phyloP scores from a whole-genome alignment of 192 early-diverging fungal species.

The Backusella sp. region DNA sequence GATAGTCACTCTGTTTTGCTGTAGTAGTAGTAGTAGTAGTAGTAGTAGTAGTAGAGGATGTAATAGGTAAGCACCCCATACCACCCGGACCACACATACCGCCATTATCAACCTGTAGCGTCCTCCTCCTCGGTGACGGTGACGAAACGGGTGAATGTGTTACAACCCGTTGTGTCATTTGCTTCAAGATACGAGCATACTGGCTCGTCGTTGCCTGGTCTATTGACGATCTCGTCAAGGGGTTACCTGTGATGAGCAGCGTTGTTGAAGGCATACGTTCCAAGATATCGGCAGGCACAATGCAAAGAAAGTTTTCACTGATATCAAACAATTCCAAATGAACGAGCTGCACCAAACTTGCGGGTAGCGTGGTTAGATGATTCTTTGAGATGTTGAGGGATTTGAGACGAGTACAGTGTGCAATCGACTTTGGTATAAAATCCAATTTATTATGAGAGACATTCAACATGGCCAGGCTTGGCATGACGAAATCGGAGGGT shows the following conservation, averaged over 20 bases:
- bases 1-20: background rate
- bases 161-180: constrained; percentile 31
- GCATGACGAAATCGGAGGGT: constrained; percentile 26
- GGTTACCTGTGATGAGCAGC: constrained; percentile 51
- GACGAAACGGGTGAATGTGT: constrained; percentile 6
- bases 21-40: too few species aligned
- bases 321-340: constrained; percentile 37
- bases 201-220: background rate
- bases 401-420: constrained; percentile 20
- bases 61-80: constrained; percentile 16
- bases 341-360: constrained; percentile 22
- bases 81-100: constrained; percentile 27
- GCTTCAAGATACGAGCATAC: constrained; percentile 20
- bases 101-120: background rate
- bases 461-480: constrained; percentile 31
- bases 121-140: background rate
- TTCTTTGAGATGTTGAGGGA: constrained; percentile 35
- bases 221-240: constrained; percentile 38
- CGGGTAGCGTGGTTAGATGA: constrained; percentile 35
- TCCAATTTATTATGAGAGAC: constrained; percentile 51
- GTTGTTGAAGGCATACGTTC: constrained; percentile 42
- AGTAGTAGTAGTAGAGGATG: background rate
- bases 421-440: constrained; percentile 49
- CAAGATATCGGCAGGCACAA: constrained; percentile 34
- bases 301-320: constrained; percentile 35